A percentile compares a stretch with the other conserved stretches of the same genome.
phyloP scores from a whole-genome alignment of 331 rosid species.

The Quercus lobata region DNA sequence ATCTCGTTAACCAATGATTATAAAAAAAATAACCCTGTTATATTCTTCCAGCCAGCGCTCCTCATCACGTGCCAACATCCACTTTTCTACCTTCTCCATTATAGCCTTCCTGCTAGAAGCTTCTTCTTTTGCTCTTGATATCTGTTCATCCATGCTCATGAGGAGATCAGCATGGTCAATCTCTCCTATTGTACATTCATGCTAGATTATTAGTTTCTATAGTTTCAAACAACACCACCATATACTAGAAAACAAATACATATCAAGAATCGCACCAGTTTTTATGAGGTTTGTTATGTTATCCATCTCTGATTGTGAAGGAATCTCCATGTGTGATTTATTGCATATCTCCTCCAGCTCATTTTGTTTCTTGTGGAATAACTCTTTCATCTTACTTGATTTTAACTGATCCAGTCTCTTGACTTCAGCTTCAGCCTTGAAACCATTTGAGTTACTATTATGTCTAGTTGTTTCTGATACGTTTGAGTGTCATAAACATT shows the following conservation, averaged over 20 bases:
- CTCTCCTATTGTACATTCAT: conserved; percentile 69
- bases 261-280: conserved; percentile 50
- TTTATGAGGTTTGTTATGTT: conserved; percentile 62
- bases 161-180: conserved; percentile 92
- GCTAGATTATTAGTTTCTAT: conserved; percentile 34
- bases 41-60: conserved; percentile 99
- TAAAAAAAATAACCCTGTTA: conserved; percentile 58
- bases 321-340: conserved; percentile 82
- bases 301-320: conserved; percentile 66
- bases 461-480: conserved; percentile 15
- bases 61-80: conserved; percentile 84
- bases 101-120: conserved; percentile 88
- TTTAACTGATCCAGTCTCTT: conserved; percentile 86
- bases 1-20: conserved; percentile 9
- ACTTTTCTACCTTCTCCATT: conserved; percentile 95
- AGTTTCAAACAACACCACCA: neutral
- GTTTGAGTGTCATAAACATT: conserved; percentile 14
- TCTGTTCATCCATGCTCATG: conserved; percentile 90
- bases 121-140: conserved; percentile 84
- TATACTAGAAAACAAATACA: conserved; percentile 3
- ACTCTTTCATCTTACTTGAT: conserved; percentile 94
- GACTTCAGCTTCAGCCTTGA: conserved; percentile 88
- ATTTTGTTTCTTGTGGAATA: conserved; percentile 79
- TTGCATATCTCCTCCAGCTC: conserved; percentile 73
- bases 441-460: conserved; percentile 22